Evolutionary conservation across 192 early-diverging fungal species (phyloP).

Genomic region (Rhizophagus clarus): DNA sequence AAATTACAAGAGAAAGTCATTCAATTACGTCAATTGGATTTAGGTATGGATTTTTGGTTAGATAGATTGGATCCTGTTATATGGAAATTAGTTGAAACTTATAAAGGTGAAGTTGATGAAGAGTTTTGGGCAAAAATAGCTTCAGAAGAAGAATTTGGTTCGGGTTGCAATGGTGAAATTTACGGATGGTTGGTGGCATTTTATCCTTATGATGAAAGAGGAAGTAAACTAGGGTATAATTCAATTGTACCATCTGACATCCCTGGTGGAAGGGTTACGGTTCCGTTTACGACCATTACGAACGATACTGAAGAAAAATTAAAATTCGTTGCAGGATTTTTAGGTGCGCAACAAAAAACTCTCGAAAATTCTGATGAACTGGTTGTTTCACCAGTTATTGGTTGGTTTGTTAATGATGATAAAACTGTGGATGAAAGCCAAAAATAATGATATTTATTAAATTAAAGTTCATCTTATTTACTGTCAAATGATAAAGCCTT

Average conservation of each 20-base stretch:
- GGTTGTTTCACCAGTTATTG: too few species aligned
- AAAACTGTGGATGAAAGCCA: too few species aligned
- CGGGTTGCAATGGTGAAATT: not conserved
- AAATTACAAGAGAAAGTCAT: not conserved
- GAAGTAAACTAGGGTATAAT: not conserved
- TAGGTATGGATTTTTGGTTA: not conserved
- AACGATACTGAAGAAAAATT: not conserved
- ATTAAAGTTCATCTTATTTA: too few species aligned
- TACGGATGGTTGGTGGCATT: not conserved
- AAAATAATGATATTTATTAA: too few species aligned
- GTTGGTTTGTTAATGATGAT: too few species aligned
- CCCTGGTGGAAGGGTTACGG: not conserved
- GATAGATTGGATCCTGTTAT: constrained; percentile 3
- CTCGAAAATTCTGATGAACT: too few species aligned
- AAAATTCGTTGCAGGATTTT: too few species aligned
- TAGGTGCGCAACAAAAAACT: too few species aligned
- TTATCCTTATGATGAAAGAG: not conserved
- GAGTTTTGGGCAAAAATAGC: not conserved
- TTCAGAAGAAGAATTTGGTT: not conserved
- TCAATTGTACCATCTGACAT: not conserved
- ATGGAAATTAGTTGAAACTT: not conserved
- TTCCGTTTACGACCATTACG: not conserved
- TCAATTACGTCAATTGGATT: not conserved
- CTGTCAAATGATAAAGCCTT: too few species aligned
- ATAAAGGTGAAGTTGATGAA: not conserved